Percentiles rank a stretch among this genome's conserved stretches.
These are phyloP conservation scores for Alternaria sp. DNA, from an alignment of 2,329 filamentous ascomycete genomes.

Conservation along the genomic window DNA sequence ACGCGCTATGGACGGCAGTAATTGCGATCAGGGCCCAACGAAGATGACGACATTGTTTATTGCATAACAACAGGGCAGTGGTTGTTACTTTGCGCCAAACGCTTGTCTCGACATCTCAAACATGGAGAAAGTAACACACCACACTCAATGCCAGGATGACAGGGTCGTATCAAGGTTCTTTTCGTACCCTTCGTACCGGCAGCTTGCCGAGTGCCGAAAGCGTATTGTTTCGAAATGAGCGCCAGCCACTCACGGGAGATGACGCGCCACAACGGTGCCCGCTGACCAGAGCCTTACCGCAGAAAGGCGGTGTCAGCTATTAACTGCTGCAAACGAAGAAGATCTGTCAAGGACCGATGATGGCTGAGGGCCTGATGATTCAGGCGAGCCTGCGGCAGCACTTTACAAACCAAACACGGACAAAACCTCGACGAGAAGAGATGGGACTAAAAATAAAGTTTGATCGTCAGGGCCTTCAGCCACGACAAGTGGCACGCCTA, in stretches of 20 bases:
- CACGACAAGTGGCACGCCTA: constrained; percentile 17
- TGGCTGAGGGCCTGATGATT: background rate
- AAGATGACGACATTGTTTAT: constrained; percentile 1
- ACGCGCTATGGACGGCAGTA: background rate
- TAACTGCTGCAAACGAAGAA: background rate
- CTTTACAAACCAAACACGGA: background rate
- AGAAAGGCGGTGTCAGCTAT: constrained; percentile 2
- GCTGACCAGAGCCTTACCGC: background rate
- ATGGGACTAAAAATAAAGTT: constrained; percentile 12
- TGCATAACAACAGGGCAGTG: background rate
- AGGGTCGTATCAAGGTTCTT: constrained; percentile 6
- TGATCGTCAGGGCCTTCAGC: constrained; percentile 20
- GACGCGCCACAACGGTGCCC: constrained; percentile 5
- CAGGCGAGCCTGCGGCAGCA: constrained; percentile 4
- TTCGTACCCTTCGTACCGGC: background rate
- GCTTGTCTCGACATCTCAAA: background rate
- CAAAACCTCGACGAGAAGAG: constrained; percentile 1
- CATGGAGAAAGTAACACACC: background rate
- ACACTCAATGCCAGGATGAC: background rate
- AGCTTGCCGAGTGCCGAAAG: constrained; percentile 4
- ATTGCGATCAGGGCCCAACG: background rate
- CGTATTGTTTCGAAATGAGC: background rate
- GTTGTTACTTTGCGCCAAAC: background rate
- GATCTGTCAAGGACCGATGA: background rate
- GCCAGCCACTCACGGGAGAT: background rate